phyloP scores from a whole-genome alignment of 495 filamentous ascomycete species.

The Achaetomiella virescens region DNA sequence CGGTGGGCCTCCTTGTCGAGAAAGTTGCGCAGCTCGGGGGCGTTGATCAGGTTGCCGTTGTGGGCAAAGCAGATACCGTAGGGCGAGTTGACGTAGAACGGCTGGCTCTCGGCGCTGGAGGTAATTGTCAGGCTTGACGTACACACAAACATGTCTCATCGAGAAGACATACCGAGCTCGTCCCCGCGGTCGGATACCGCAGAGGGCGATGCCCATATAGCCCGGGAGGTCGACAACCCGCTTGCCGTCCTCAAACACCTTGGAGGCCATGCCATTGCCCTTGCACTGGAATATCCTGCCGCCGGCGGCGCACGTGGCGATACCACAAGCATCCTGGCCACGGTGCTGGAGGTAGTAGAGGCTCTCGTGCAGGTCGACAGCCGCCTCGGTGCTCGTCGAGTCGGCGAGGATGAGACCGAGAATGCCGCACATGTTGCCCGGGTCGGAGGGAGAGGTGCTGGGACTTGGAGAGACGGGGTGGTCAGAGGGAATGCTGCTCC shows the following conservation, averaged over 20 bases:
- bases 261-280: conserved; percentile 85
- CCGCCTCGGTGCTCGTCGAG: conserved; percentile 26
- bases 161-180: conserved; percentile 49
- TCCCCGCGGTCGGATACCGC: conserved; percentile 86
- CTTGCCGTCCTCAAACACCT: conserved; percentile 73
- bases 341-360: conserved; percentile 78
- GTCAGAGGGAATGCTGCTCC: no score
- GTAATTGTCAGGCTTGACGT: background rate
- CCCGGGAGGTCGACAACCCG: conserved; percentile 74
- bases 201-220: conserved; percentile 82
- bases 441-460: background rate
- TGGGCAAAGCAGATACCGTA: conserved; percentile 59
- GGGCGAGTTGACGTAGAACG: conserved; percentile 90
- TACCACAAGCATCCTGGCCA: conserved; percentile 90
- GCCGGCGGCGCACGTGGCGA: conserved; percentile 68
- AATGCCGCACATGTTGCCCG: conserved; percentile 73
- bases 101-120: conserved; percentile 63
- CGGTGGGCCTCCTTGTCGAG: conserved; percentile 85
- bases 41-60: conserved; percentile 95
- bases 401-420: conserved; percentile 70
- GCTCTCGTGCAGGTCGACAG: conserved; percentile 77
- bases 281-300: conserved; percentile 87
- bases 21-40: conserved; percentile 66
- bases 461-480: no score
- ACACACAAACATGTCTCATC: conserved; percentile 3